phyloP scores from a whole-genome alignment of 108 stramenopile genomes.

The Pseudonitzschia pungens region DNA sequence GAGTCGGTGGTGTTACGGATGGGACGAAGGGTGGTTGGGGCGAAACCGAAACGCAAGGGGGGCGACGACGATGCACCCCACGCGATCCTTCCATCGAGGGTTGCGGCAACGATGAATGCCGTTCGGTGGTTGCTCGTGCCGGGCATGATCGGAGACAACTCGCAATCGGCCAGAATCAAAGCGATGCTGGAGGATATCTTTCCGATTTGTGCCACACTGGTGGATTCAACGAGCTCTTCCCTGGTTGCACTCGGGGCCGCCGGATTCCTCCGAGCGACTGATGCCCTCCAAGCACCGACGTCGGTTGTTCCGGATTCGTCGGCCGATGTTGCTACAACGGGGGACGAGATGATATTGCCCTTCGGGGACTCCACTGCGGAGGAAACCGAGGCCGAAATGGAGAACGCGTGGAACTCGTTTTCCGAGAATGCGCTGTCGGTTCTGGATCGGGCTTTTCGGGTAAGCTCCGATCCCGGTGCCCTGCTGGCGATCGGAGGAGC shows the following conservation, averaged over 20 bases:
- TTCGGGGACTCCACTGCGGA: background rate
- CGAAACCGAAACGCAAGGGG: background rate
- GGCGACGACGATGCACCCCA: slow-evolving; percentile 1
- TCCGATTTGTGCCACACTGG: slow-evolving; percentile 11
- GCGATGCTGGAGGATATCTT: slow-evolving; percentile 1
- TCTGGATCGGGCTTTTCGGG: background rate
- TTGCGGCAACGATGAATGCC: slow-evolving; percentile 7
- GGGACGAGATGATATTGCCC: too few relatives aligned
- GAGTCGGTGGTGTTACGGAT: background rate
- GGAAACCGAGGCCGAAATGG: background rate
- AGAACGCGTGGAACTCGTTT: background rate
- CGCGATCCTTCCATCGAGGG: background rate
- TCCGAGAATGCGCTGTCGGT: background rate
- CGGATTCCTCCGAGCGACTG: slow-evolving; percentile 1
- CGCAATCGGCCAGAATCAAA: background rate
- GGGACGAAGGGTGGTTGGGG: slow-evolving; percentile 6
- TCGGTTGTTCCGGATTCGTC: background rate
- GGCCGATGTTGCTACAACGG: background rate
- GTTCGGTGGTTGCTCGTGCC: background rate
- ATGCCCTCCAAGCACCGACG: background rate
- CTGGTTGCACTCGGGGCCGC: background rate
- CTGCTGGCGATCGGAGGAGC: slow-evolving; percentile 3
- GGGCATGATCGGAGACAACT: background rate
- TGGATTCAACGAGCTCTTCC: background rate
- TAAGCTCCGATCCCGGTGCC: background rate